These are phyloP conservation scores for Ilyonectria mors-panacis DNA, from an alignment of 2,329 filamentous ascomycete species.

Conservation along the genomic window DNA sequence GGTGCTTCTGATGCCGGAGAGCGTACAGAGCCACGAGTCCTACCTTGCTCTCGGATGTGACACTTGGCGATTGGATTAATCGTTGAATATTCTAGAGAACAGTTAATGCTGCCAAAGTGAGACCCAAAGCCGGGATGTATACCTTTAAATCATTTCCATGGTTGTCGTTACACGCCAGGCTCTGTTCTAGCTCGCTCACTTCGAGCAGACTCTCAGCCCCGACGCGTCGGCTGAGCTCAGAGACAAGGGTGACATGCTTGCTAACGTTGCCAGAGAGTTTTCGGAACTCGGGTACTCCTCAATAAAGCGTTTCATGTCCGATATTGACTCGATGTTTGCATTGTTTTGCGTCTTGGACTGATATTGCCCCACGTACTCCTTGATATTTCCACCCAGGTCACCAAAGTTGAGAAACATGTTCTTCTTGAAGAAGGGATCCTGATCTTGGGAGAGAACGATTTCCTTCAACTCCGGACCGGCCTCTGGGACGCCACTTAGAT, in stretches of 20 bases:
- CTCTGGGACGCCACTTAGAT: conserved; percentile 87
- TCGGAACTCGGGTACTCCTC: conserved; percentile 99
- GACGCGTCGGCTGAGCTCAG: conserved; percentile 91
- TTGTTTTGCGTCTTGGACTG: conserved; percentile 98
- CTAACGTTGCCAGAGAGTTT: conserved; percentile 98
- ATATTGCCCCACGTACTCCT: conserved; percentile 98
- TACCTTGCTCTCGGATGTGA: conserved; percentile 87
- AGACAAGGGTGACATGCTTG: conserved; percentile 97
- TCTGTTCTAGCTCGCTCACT: conserved; percentile 97
- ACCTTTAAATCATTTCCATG: conserved; percentile 93
- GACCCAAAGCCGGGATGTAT: conserved; percentile 40
- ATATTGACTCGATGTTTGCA: conserved; percentile 95
- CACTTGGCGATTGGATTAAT: conserved; percentile 84
- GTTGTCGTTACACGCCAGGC: conserved; percentile 96
- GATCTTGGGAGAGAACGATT: conserved; percentile 95
- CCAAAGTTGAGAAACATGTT: conserved; percentile 99
- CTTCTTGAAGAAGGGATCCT: conserved; percentile 98
- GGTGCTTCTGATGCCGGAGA: conserved; percentile 89
- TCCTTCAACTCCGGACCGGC: conserved; percentile 90
- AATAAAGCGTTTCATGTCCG: conserved; percentile 99
- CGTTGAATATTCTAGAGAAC: conserved; percentile 80
- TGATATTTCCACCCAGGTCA: conserved; percentile 94
- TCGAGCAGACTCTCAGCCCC: conserved; percentile 91
- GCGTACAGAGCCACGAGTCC: conserved; percentile 95
- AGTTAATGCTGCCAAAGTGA: conserved; percentile 42